These are phyloP conservation scores for Trichophyton rubrum DNA, from an alignment of 2,329 filamentous ascomycete species.

Conservation along the genomic window DNA sequence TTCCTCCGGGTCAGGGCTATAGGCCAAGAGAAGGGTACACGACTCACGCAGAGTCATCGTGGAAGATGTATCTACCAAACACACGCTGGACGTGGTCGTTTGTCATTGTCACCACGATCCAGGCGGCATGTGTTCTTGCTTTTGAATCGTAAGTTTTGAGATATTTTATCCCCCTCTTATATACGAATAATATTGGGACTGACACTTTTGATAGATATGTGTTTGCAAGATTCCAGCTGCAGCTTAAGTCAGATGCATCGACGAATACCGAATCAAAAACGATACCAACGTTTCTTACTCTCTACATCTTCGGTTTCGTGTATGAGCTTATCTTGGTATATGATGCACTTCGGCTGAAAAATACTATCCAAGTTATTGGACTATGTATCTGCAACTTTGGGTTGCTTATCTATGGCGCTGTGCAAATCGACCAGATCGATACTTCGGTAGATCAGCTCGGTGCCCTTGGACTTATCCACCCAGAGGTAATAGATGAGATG, in stretches of 20 bases:
- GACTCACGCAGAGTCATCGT: conserved; percentile 23
- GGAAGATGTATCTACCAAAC: conserved; percentile 62
- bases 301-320: conserved; percentile 95
- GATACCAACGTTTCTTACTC: conserved; percentile 86
- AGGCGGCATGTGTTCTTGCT: conserved; percentile 67
- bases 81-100: conserved; percentile 84
- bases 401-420: conserved; percentile 80
- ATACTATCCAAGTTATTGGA: conserved; percentile 96
- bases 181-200: background rate
- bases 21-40: conserved; percentile 42
- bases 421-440: conserved; percentile 83
- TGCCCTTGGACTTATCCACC: conserved; percentile 33
- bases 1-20: conserved; percentile 37
- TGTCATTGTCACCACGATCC: conserved; percentile 57
- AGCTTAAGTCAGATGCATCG: conserved; percentile 34
- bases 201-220: conserved; percentile 52
- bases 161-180: background rate
- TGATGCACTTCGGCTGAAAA: conserved; percentile 87
- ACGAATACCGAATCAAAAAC: conserved; percentile 41
- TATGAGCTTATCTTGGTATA: conserved; percentile 84
- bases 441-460: conserved; percentile 53
- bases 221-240: conserved; percentile 69
- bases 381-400: conserved; percentile 86
- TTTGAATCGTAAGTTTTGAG: conserved; percentile 64
- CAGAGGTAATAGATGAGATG: conserved; percentile 54